These are phyloP conservation scores for Trametes cinnabarina DNA, from an alignment of 768 basidiomycete genomes.

Conservation along the genomic window DNA sequence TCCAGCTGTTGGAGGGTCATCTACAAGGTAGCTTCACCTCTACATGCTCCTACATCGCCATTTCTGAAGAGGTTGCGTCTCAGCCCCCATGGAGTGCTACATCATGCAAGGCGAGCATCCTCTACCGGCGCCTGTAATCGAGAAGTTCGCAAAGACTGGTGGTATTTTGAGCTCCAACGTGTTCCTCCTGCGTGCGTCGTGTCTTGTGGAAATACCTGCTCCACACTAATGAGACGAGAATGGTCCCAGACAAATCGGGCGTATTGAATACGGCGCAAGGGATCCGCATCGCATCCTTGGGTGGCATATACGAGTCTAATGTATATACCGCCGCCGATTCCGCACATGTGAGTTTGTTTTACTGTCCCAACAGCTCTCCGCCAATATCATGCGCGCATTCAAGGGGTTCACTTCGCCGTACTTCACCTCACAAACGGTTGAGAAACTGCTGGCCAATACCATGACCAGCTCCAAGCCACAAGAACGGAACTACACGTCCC, in stretches of 20 bases:
- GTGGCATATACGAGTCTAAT: slow-evolving; percentile 67
- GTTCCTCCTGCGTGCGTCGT: slow-evolving; percentile 74
- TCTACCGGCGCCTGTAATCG: slow-evolving; percentile 69
- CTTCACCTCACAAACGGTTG: slow-evolving; percentile 66
- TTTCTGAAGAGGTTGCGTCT: slow-evolving; percentile 13
- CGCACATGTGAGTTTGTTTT: slow-evolving; percentile 52
- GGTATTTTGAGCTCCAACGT: slow-evolving; percentile 83
- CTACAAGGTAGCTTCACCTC: slow-evolving; percentile 52
- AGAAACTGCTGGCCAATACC: slow-evolving; percentile 70
- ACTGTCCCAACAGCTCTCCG: background rate
- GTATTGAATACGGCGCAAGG: slow-evolving; percentile 77
- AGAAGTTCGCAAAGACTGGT: slow-evolving; percentile 70
- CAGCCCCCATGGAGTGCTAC: slow-evolving; percentile 88
- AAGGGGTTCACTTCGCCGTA: slow-evolving; percentile 78
- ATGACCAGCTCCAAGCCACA: slow-evolving; percentile 47
- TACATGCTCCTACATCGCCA: background rate
- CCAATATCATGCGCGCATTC: background rate
- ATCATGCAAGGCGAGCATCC: slow-evolving; percentile 85
- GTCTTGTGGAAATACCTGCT: background rate
- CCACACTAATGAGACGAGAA: background rate
- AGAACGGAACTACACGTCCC: slow-evolving; percentile 54
- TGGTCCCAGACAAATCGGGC: slow-evolving; percentile 70
- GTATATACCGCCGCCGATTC: slow-evolving; percentile 59
- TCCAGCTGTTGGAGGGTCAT: slow-evolving; percentile 61
- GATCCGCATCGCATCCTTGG: slow-evolving; percentile 81